Conservation (phyloP, 2,329 filamentous ascomycete genomes). For the Sclerotinia sclerotiorum region DNA sequence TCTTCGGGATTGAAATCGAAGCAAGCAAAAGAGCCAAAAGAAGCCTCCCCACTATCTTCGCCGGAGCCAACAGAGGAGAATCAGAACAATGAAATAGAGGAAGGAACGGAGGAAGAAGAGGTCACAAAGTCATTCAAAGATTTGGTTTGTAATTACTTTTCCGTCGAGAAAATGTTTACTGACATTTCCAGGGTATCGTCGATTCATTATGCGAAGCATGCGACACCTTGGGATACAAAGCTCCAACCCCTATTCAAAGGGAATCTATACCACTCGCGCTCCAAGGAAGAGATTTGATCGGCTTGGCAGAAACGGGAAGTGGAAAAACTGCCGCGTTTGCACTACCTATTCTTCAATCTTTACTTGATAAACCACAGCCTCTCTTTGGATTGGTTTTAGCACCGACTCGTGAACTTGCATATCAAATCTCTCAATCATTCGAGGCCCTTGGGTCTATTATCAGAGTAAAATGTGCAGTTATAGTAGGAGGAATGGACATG, state of each 20-base stretch:
- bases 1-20: slow-evolving; percentile 30
- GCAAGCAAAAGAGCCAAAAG: slow-evolving; percentile 25
- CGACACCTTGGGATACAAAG: slow-evolving; percentile 74
- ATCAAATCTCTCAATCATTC: slow-evolving; percentile 85
- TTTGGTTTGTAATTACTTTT: slow-evolving; percentile 40
- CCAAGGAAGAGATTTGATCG: slow-evolving; percentile 82
- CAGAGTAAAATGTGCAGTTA: slow-evolving; percentile 78
- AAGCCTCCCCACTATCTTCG: slow-evolving; percentile 20
- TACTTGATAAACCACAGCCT: slow-evolving; percentile 83
- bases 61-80: slow-evolving; percentile 16
- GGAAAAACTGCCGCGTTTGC: slow-evolving; percentile 97
- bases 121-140: slow-evolving; percentile 50
- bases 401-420: slow-evolving; percentile 88
- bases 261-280: slow-evolving; percentile 82
- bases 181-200: slow-evolving; percentile 64
- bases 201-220: slow-evolving; percentile 90
- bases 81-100: slow-evolving; percentile 22
- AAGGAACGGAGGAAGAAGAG: slow-evolving; percentile 32
- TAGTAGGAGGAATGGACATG: slow-evolving; percentile 96
- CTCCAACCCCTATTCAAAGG: slow-evolving; percentile 84
- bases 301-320: slow-evolving; percentile 89
- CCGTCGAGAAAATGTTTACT: not conserved
- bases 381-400: slow-evolving; percentile 89
- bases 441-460: slow-evolving; percentile 86
- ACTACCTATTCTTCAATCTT: slow-evolving; percentile 84